Evolutionary conservation across 1,284 basidiomycete genomes (phyloP), one percentile per base, ranked within the genome.

Genomic region (Cutaneotrichosporon cavernicola): DNA sequence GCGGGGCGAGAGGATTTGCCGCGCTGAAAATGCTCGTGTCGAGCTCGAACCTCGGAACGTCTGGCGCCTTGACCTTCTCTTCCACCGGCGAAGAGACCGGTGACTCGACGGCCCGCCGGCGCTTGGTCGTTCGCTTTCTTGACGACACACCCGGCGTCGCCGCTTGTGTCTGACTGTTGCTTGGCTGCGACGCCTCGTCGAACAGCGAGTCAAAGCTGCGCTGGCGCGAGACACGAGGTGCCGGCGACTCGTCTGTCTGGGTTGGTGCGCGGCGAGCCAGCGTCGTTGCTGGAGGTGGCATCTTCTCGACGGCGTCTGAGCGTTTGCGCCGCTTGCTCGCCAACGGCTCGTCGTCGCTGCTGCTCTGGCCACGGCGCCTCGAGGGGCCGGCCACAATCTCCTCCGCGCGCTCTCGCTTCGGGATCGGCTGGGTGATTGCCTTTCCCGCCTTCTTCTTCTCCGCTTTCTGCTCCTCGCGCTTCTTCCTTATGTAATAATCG

Each of bases 401-500:
- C 43, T 8, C 4, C 16, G 43, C 7, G 43, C 43, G 43, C 4
- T 18, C 43, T 46, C 43, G 14, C 43, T 46, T 46, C 7, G 43
- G 43, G 18, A 46, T 46, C 18, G 5, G 18, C 18, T 21, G 31
- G 52, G 49, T 62, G 53, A 32, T 49, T 38, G 47, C 63, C 56
- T 30, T 60, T 14, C 47, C n/a, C 11, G 34, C 30, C 18, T 5
- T 14, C 40, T 30, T 26, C 26, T 51, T 49, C 1, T 32, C n/a
- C 4, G 51, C 46, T 3, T 21, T 26, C 21, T 7, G 7, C 55
- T 56, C 63, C 21, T 53, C 61, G 4, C 60, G 58, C 55, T 68
- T 69, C 63, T 65, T 66, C 21, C 62, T 56, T 34, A 64, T 58
- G 53, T 74, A 75, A 53, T 73, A 72, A 51, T 74, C 73, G 2